Evolutionary conservation across 352 stramenopile genomes (phyloP), one percentile per base, ranked within the genome.

Genomic region (Phytophthora idaei): DNA sequence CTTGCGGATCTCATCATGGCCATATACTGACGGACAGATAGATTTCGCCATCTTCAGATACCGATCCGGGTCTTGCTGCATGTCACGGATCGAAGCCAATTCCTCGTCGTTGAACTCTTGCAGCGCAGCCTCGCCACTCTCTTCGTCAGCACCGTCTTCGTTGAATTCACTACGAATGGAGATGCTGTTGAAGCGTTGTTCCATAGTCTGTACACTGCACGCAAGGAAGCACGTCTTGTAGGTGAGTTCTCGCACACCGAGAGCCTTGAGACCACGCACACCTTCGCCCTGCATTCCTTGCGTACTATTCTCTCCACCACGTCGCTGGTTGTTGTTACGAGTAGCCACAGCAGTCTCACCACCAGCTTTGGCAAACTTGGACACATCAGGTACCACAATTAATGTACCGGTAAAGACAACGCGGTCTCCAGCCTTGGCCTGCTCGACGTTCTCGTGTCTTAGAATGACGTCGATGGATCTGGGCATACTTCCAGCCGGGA

Each of bases 141-240:
- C 81, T 46, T 60, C 76, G 10, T 70, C 75, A 6, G 34, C 74
- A 15, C 71, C 74, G 28, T 83, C 80, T 47, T 95, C 87, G 29
- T 74, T 71, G 37, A 86, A 82, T 46, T 95, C 87, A 42, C 79
- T 91, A 27, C 87, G 85, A 52, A 95, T 95, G 12, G 85, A 94
- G 49, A 95, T 92, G 58, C 85, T 90, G 57, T 94, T 90, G 57
- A 95, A 94, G 11, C 87, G 87, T 60, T 94, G 85, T 64, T 92
- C 85, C 85, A 95, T 93, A 0, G 87, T 95, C 65, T 99, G 83
- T 50, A 99, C 92, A 55, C 84, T 98, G 66, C 87, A 98, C 4
- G 96, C 97, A 3, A 99, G 68, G 78, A 99, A 99, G 47, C 96
- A 98, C 36, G 96, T 98, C 66, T 97, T 95, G 80, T 99, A 99